Conservation (phyloP, 2,329 filamentous ascomycete genomes). For the Fusarium buxicola region DNA sequence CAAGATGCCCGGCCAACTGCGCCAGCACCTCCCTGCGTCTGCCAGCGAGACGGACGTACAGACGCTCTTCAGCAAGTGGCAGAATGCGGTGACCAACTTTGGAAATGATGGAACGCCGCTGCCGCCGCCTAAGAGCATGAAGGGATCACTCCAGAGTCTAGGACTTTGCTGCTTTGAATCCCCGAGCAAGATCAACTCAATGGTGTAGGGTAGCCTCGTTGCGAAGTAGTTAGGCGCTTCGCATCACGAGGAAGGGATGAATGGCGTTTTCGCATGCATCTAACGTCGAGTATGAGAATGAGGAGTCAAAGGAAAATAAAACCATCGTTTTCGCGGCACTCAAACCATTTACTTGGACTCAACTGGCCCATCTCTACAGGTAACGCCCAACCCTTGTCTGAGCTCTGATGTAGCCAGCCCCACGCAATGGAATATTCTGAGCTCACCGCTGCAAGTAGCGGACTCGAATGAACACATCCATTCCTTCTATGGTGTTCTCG, state of each 20-base stretch:
- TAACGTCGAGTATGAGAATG: background rate
- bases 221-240: no score
- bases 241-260: no score
- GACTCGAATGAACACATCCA: background rate
- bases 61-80: slow-evolving; percentile 49
- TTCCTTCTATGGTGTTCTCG: background rate
- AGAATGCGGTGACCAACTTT: slow-evolving; percentile 47
- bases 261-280: background rate
- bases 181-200: background rate
- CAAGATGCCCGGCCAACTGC: slow-evolving; percentile 44
- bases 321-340: no score
- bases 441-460: slow-evolving; percentile 9
- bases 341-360: no score
- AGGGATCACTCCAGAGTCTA: no score
- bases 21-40: slow-evolving; percentile 38
- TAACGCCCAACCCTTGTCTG: background rate
- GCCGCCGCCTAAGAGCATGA: no score
- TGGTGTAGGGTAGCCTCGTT: slow-evolving; percentile 3
- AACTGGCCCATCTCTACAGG: background rate
- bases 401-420: background rate
- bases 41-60: slow-evolving; percentile 38
- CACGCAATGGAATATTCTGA: background rate
- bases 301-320: background rate
- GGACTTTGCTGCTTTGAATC: background rate
- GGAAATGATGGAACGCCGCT: slow-evolving; percentile 44